Percentiles rank a stretch among this genome's conserved stretches.
phyloP scores from a whole-genome alignment of 2,329 filamentous ascomycete species.

The Penicillium freii region DNA sequence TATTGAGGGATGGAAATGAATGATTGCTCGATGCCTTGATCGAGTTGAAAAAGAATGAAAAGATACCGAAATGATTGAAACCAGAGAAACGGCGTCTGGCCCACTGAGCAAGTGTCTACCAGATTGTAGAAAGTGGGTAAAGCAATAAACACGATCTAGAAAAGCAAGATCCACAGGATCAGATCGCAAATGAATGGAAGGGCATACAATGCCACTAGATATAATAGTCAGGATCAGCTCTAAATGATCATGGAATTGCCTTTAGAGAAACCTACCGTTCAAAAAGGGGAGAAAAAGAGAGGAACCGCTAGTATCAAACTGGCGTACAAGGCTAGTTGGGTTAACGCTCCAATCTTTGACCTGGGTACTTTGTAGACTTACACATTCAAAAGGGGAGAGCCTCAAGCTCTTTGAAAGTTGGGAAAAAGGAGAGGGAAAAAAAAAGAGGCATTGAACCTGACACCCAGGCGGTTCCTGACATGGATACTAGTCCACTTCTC shows the following conservation, averaged over 20 bases:
- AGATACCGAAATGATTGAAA: constrained; percentile 2
- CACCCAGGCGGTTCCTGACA: neutral
- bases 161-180: constrained; percentile 16
- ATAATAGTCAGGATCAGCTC: neutral
- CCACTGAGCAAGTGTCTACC: neutral
- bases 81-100: constrained; percentile 3
- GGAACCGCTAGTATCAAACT: constrained; percentile 30
- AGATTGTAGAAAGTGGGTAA: neutral
- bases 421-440: constrained; percentile 18
- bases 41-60: constrained; percentile 7
- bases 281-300: constrained; percentile 20
- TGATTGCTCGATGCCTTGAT: constrained; percentile 16
- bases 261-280: constrained; percentile 17
- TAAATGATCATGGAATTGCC: neutral
- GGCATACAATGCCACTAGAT: constrained; percentile 36
- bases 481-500: neutral
- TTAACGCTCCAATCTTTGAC: constrained; percentile 17
- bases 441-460: constrained; percentile 1
- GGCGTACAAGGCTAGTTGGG: constrained; percentile 17
- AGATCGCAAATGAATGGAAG: constrained; percentile 24
- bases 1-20: neutral
- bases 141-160: constrained; percentile 11
- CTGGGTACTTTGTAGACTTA: constrained; percentile 6
- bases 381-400: constrained; percentile 24
- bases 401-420: constrained; percentile 27